Base-by-base conservation (phyloP, 495 filamentous ascomycete genomes). In the Talaromyces proteolyticus region DNA sequence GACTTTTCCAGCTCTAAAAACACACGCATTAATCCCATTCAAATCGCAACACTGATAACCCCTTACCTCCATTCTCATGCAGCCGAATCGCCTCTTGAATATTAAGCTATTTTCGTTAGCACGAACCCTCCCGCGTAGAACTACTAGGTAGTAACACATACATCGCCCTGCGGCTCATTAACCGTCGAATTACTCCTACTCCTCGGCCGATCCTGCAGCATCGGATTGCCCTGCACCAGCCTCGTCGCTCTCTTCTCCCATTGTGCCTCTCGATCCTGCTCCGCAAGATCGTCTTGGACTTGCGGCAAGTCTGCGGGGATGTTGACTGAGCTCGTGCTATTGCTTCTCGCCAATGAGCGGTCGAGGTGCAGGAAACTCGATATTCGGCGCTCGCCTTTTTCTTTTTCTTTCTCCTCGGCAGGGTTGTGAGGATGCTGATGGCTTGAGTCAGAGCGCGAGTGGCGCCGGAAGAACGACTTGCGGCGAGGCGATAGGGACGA, bases 1-100 rank as follows among this genome's bases (percentile, higher is more conserved):
- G 90, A 91, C 57, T 68, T 68, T 57, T 86, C 82, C 37, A 92
- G 73, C 48, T 74, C 71, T 74, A 49, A 43, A 47, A 18, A 16
- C 3, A 22, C 26, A 3, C 20, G 21, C 14, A 10, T 26, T 39
- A 14, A 36, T 23, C 19, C 26, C 8, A 11, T 42, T 26, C 82
- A 68, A 22, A 63, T 53, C 16, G 57, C 47, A 43, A 19, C n/a
- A 22, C 17, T 23, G 21, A 39, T 24, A 11, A 22, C 11, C 21
- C 5, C 73, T 65, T 66, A 82, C 81, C 75, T 47, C 93, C 92
- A 24, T 71, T 73, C 65, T 99, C 93, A 65, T 99, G 93, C 50
- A 97, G 76, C 58, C 84, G 76, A 66, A 99, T 97, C n/a, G 94
- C 93, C 66, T 93, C 84, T 68, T 96, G 91, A 49, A 99, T 95